A percentile compares a stretch with the other conserved stretches of the same genome.
Conservation (phyloP, 768 basidiomycete genomes). For the Suillus subluteus region DNA sequence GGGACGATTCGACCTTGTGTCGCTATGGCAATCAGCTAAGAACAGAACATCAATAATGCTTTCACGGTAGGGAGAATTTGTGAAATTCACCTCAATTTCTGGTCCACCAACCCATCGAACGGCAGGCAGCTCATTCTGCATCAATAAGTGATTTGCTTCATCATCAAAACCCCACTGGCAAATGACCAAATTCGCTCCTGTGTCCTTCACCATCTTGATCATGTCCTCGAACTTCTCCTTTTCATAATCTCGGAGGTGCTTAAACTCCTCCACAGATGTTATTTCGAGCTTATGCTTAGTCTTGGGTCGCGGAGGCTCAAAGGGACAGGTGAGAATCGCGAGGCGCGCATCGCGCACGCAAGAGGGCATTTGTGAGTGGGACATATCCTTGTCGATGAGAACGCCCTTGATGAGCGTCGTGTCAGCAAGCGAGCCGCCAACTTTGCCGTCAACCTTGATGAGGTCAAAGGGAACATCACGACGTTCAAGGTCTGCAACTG, state of each 20-base stretch:
- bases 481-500: constrained; percentile 93
- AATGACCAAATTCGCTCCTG: constrained; percentile 97
- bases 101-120: constrained; percentile 99
- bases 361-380: constrained; percentile 97
- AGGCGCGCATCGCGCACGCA: constrained; percentile 86
- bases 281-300: constrained; percentile 99
- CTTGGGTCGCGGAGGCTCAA: constrained; percentile 98
- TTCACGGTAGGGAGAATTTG: not conserved
- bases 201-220: constrained; percentile 95
- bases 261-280: constrained; percentile 94
- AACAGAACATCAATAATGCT: not conserved
- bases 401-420: constrained; percentile 96
- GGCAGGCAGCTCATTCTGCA: constrained; percentile 97
- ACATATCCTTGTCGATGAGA: constrained; percentile 99
- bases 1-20: constrained; percentile 98
- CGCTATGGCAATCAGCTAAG: constrained; percentile 94
- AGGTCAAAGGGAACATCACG: constrained; percentile 96
- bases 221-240: constrained; percentile 95
- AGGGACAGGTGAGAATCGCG: constrained; percentile 97
- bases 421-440: constrained; percentile 95
- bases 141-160: constrained; percentile 95
- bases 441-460: constrained; percentile 99
- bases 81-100: constrained; percentile 83
- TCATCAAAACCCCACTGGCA: constrained; percentile 99
- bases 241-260: constrained; percentile 92